Evolutionary conservation across 2,329 filamentous ascomycete genomes (phyloP), one percentile per base, ranked within the genome.

Genomic region (Cladosporium halotolerans): DNA sequence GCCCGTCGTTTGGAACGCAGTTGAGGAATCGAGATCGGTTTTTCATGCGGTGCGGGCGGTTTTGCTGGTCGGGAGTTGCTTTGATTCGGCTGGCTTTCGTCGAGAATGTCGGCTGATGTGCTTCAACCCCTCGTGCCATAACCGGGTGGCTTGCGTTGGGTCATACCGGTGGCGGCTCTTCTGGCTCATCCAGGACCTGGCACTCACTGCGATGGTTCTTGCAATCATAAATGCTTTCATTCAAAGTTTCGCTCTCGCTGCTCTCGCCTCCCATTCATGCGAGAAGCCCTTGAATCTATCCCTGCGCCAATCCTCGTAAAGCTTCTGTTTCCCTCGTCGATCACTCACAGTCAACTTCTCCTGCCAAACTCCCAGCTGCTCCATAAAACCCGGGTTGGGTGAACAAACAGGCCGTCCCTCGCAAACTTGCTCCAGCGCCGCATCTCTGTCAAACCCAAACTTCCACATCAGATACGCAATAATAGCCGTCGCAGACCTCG

Each of bases 361-460:
- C 75, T 89, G 85, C 76, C 89, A 97, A 52, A 96, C 74, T 58
- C 84, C 78, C 9, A 97, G 77, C 70, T 97, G 93, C 52, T 81
- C 76, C 83, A 91, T 89, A 76, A 97, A 97, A 16, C 90, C 92
- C 18, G 80, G 73, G 68, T 97, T 97, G 5, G 92, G 92, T 64
- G 90, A 86, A 56, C 85, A 89, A 48, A 91, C 80, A 16, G 85
- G 80, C 36, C 91, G 82, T 33, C 80, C 80, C 65, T 84, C 73
- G 50, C 83, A 82, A 41, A 97, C 73, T 60, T 85, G 77, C 32
- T 76, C 73, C 53, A 96, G 73, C 3, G 90, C 90, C 39, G 85
- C 81, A 60, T 76, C 67, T 52, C 77, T 73, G 60, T 72, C 72
- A 58, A 78, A 69, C 56, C 67, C 65, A 63, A 72, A 66, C 62